These are phyloP conservation scores for Cladosporium austrohemisphaericum DNA, from an alignment of 2,329 filamentous ascomycete species.

Conservation along the genomic window DNA sequence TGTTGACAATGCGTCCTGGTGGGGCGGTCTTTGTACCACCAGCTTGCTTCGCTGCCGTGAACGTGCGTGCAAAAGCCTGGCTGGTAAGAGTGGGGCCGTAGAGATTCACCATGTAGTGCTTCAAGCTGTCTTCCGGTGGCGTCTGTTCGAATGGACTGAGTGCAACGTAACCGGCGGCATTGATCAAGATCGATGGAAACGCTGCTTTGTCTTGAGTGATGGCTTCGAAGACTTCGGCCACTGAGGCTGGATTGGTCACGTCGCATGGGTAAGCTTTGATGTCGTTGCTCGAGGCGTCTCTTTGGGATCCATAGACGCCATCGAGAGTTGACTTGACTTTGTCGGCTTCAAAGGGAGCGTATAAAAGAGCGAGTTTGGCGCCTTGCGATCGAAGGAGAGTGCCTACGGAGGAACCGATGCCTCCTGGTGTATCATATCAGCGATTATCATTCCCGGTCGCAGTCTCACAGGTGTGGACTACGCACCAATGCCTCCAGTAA, in stretches of 20 bases:
- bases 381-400: constrained; percentile 40
- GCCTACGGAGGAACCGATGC: constrained; percentile 44
- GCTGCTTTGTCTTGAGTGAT: constrained; percentile 25
- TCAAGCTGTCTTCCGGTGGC: constrained; percentile 41
- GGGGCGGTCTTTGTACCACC: neutral
- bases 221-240: constrained; percentile 28
- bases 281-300: constrained; percentile 16
- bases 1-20: constrained; percentile 40
- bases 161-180: constrained; percentile 39
- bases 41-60: constrained; percentile 27
- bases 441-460: neutral
- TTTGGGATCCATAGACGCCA: constrained; percentile 31
- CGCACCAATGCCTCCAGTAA: constrained; percentile 43
- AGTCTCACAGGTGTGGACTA: neutral
- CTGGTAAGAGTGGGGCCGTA: constrained; percentile 45
- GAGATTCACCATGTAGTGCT: constrained; percentile 44
- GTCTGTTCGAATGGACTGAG: constrained; percentile 10
- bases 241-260: constrained; percentile 31
- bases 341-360: constrained; percentile 45
- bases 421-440: constrained; percentile 27
- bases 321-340: constrained; percentile 37
- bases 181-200: constrained; percentile 34
- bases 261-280: constrained; percentile 35
- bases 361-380: constrained; percentile 43
- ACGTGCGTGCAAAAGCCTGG: constrained; percentile 45